Evolutionary conservation across 371 early-diverging fungal species (phyloP), one percentile per base, ranked within the genome.

Genomic region (Lichtheimia ramosa): DNA sequence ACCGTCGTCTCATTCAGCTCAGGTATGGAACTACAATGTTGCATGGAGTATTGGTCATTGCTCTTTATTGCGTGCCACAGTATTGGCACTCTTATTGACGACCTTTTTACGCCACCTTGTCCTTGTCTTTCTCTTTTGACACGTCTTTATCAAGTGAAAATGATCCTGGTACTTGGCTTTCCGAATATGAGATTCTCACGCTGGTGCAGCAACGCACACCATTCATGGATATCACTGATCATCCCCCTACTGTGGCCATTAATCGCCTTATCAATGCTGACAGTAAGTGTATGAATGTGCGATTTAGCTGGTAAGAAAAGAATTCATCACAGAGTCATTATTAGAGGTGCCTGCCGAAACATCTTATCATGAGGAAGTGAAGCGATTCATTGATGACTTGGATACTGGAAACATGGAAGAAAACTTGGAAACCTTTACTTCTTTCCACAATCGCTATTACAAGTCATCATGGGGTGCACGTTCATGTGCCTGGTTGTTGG

Each of bases 221-320:
- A 23, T 96, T 88, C 66, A 93, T 96, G 86, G 97, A 97, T 69
- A 85, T 96, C 56, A 97, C 97, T 18, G 92, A 94, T 53, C 63
- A 77, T 53, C 68, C 68, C 75, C 16, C 52, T 15, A 10, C 6
- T 8, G 10, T 8, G 34, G 10, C 60, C 48, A 58, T 48, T 12
- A 43, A 65, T 43, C 27, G 7, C 2, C 41, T 25, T 10, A 25
- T 56, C 12, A 2, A 12, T 14, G 54, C 18, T 15, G 24, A 23
- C 43, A 43, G 59, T 50, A 24, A 46, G 50, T 43, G 54, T 24
- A 25, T 21, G 1, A 13, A 42, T 24, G 5, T 21, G n/a, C 21
- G 27, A 14, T 46, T 12, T 20, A 27, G 3, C 4, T 51, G 50
- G 3, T 18, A 15, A 8, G 34, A 8, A 10, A 10, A 34, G 10